A percentile compares a stretch with the other conserved stretches of the same genome.
Evolutionary conservation across 2,329 filamentous ascomycete genomes (phyloP).

Genomic region (Aspergillus jensenii): DNA sequence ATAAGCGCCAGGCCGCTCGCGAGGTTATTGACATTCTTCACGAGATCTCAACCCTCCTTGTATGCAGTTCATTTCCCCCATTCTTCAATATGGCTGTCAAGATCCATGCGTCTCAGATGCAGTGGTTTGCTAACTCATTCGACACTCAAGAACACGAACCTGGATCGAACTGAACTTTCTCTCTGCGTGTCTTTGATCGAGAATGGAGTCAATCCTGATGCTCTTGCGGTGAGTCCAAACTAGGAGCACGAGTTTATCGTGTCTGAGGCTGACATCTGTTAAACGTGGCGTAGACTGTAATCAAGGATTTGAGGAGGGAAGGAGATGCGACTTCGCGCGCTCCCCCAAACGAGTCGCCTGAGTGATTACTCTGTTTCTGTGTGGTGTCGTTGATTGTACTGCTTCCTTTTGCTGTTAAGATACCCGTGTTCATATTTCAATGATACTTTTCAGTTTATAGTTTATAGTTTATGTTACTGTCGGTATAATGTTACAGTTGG

Average conservation of each 20-base stretch:
- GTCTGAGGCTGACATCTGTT: constrained; percentile 4
- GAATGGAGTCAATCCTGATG: constrained; percentile 94
- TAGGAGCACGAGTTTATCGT: not conserved
- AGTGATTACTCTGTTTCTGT: constrained; percentile 10
- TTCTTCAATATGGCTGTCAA: constrained; percentile 7
- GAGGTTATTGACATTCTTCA: constrained; percentile 53
- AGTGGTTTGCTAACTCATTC: not conserved
- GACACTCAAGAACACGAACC: constrained; percentile 76
- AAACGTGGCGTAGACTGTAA: constrained; percentile 38
- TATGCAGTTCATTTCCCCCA: constrained; percentile 22
- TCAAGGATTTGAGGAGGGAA: constrained; percentile 48
- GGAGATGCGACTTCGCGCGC: constrained; percentile 28
- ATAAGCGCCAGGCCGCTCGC: constrained; percentile 50
- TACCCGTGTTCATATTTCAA: constrained; percentile 14
- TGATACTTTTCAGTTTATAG: not conserved
- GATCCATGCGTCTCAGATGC: not conserved
- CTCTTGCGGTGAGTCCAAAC: constrained; percentile 71
- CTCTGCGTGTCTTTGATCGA: constrained; percentile 97
- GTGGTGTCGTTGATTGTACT: not conserved
- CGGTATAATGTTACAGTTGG: not conserved
- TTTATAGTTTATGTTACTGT: not conserved
- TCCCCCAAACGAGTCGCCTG: constrained; percentile 20
- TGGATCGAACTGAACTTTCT: constrained; percentile 86
- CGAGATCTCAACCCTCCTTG: constrained; percentile 50
- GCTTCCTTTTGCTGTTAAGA: constrained; percentile 11